Percentiles rank a stretch among this genome's conserved stretches.
Evolutionary conservation across 495 filamentous ascomycete genomes (phyloP).

Genomic region (Neurospora sp.): DNA sequence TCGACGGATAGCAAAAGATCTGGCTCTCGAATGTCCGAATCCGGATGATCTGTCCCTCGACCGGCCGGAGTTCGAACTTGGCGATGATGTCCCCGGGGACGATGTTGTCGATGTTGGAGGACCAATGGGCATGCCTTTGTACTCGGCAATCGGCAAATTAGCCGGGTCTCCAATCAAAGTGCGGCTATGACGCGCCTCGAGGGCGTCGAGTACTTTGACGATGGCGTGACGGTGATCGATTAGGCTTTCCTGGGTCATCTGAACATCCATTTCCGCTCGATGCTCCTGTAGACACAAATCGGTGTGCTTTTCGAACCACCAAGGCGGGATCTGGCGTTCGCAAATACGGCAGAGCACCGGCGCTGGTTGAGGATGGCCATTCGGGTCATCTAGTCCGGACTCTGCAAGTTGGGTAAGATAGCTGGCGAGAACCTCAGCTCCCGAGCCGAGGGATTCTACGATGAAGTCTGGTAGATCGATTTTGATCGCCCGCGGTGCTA

Average conservation of each 20-base stretch:
- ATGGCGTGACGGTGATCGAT: slow-evolving; percentile 94
- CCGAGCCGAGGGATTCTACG: slow-evolving; percentile 87
- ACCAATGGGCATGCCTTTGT: slow-evolving; percentile 84
- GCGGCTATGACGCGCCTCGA: slow-evolving; percentile 72
- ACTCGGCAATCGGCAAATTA: slow-evolving; percentile 59
- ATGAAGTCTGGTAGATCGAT: slow-evolving; percentile 88
- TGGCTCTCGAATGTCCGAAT: slow-evolving; percentile 60
- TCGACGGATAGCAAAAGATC: slow-evolving; percentile 77
- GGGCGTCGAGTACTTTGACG: slow-evolving; percentile 84
- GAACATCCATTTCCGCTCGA: slow-evolving; percentile 92
- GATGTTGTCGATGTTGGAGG: slow-evolving; percentile 55
- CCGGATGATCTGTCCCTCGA: slow-evolving; percentile 76
- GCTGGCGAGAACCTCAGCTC: slow-evolving; percentile 87
- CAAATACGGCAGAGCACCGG: slow-evolving; percentile 94
- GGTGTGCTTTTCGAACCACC: slow-evolving; percentile 99
- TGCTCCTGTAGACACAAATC: slow-evolving; percentile 95
- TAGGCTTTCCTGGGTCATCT: slow-evolving; percentile 84
- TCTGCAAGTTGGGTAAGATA: slow-evolving; percentile 87
- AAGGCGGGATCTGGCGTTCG: slow-evolving; percentile 93
- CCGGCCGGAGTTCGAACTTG: slow-evolving; percentile 52
- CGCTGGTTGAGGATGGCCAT: slow-evolving; percentile 71
- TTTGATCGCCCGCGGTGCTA: slow-evolving; percentile 79
- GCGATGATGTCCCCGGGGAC: slow-evolving; percentile 47
- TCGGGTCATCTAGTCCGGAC: slow-evolving; percentile 69
- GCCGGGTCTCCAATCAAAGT: slow-evolving; percentile 50